These are phyloP conservation scores for Talaromyces sp. DNA, from an alignment of 2,329 filamentous ascomycete genomes.

Conservation along the genomic window DNA sequence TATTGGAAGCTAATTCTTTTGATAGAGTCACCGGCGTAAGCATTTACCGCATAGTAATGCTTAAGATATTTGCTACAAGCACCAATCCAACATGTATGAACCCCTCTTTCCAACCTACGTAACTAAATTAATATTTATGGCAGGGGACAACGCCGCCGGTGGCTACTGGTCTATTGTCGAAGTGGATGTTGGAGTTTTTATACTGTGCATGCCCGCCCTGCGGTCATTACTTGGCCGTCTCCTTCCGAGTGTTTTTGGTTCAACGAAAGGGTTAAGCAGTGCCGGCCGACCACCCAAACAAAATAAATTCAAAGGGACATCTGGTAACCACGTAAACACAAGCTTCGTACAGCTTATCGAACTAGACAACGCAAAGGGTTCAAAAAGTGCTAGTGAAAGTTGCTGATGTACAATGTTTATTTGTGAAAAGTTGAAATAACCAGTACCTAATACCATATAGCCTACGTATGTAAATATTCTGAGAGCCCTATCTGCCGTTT, in stretches of 20 bases:
- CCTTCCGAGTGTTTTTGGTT: slow-evolving; percentile 5
- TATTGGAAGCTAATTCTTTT: not conserved
- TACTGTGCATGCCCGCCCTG: slow-evolving; percentile 13
- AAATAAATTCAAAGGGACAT: not conserved
- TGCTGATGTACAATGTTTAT: not conserved
- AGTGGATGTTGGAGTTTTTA: slow-evolving; percentile 14
- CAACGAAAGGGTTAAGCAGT: not conserved
- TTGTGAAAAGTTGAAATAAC: not conserved
- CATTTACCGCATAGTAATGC: slow-evolving; percentile 14
- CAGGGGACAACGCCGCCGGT: slow-evolving; percentile 15
- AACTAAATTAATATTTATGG: not conserved
- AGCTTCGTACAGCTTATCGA: not conserved
- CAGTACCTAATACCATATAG: not conserved
- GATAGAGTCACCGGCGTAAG: slow-evolving; percentile 15
- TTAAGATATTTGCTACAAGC: slow-evolving; percentile 9
- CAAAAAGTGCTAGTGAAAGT: not conserved
- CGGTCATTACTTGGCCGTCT: slow-evolving; percentile 14
- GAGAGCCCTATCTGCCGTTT: too few relatives aligned
- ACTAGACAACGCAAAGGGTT: not conserved
- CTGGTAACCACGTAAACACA: not conserved
- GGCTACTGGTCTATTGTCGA: slow-evolving; percentile 16
- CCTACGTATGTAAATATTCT: too few relatives aligned
- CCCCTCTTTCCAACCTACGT: not conserved
- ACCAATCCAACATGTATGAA: slow-evolving; percentile 4
- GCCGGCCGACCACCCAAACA: not conserved